Conservation (phyloP, 1,139 yeast species). For the Pichia sp. region DNA sequence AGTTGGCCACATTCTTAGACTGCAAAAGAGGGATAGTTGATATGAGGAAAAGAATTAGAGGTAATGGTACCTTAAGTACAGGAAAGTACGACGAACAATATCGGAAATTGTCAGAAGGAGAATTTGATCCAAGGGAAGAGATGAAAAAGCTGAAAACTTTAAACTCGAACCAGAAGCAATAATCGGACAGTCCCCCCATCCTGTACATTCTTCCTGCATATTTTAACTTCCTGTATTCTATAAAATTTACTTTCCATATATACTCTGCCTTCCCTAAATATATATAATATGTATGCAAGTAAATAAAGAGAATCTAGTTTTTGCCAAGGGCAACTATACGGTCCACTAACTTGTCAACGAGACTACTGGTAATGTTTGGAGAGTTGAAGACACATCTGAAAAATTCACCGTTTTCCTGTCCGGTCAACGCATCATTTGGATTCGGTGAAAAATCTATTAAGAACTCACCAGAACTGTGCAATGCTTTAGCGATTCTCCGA, state of each 20-base stretch:
- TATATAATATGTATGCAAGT: neutral
- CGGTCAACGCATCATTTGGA: slow-evolving; percentile 38
- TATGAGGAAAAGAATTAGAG: slow-evolving; percentile 87
- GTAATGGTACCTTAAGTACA: slow-evolving; percentile 89
- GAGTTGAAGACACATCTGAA: slow-evolving; percentile 82
- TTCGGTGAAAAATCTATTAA: slow-evolving; percentile 82
- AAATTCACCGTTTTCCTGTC: slow-evolving; percentile 62
- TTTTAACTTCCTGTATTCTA: neutral
- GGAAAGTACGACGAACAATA: slow-evolving; percentile 89
- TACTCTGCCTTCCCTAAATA: neutral
- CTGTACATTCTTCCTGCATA: neutral
- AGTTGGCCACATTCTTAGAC: slow-evolving; percentile 79
- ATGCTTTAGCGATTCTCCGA: slow-evolving; percentile 54
- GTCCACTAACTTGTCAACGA: slow-evolving; percentile 40
- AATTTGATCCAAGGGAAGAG: slow-evolving; percentile 78
- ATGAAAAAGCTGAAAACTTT: slow-evolving; percentile 59
- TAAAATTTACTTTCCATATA: neutral
- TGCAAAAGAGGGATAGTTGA: slow-evolving; percentile 83
- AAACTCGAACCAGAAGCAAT: slow-evolving; percentile 34
- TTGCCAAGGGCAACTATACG: slow-evolving; percentile 27
- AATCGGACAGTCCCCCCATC: neutral
- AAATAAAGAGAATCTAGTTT: neutral
- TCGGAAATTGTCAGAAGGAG: slow-evolving; percentile 70
- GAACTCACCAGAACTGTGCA: slow-evolving; percentile 61
- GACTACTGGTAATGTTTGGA: slow-evolving; percentile 46